phyloP scores from a whole-genome alignment of 2,329 filamentous ascomycete species.

The Epicoccum sorghinum region DNA sequence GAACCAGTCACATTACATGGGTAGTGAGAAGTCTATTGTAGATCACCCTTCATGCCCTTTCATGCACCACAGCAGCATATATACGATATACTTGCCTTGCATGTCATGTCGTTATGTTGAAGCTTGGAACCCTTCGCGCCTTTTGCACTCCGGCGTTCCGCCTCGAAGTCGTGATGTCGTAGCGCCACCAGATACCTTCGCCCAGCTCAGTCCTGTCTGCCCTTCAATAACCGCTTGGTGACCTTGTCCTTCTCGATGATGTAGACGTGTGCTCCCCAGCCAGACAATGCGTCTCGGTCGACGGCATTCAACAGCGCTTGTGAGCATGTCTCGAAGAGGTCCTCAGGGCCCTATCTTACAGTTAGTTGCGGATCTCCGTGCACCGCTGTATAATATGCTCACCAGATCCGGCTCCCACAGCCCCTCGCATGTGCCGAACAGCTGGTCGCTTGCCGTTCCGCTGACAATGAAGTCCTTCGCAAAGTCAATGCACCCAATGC shows the following conservation, averaged over 20 bases:
- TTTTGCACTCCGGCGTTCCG: neutral
- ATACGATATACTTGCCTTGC: slow-evolving; percentile 24
- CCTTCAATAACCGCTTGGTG: slow-evolving; percentile 97
- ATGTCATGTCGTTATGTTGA: slow-evolving; percentile 18
- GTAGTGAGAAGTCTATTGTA: slow-evolving; percentile 5
- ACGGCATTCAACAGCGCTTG: slow-evolving; percentile 95
- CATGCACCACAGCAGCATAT: slow-evolving; percentile 1
- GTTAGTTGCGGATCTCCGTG: slow-evolving; percentile 11
- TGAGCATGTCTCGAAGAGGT: slow-evolving; percentile 97
- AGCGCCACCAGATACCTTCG: slow-evolving; percentile 17
- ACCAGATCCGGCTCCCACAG: slow-evolving; percentile 98
- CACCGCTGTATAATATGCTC: neutral
- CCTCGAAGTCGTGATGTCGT: slow-evolving; percentile 20
- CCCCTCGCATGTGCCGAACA: slow-evolving; percentile 98
- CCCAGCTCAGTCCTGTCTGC: slow-evolving; percentile 75
- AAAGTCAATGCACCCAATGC: slow-evolving; percentile 99
- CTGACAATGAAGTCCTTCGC: slow-evolving; percentile 99
- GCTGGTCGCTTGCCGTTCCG: slow-evolving; percentile 93
- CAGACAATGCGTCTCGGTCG: slow-evolving; percentile 93
- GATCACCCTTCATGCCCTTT: slow-evolving; percentile 6
- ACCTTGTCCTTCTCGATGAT: slow-evolving; percentile 99
- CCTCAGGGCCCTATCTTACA: slow-evolving; percentile 73
- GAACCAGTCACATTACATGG: neutral
- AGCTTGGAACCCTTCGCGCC: slow-evolving; percentile 8
- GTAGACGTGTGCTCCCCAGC: slow-evolving; percentile 98